phyloP scores from a whole-genome alignment of 306 rosid species.

The Alnus glutinosa region DNA sequence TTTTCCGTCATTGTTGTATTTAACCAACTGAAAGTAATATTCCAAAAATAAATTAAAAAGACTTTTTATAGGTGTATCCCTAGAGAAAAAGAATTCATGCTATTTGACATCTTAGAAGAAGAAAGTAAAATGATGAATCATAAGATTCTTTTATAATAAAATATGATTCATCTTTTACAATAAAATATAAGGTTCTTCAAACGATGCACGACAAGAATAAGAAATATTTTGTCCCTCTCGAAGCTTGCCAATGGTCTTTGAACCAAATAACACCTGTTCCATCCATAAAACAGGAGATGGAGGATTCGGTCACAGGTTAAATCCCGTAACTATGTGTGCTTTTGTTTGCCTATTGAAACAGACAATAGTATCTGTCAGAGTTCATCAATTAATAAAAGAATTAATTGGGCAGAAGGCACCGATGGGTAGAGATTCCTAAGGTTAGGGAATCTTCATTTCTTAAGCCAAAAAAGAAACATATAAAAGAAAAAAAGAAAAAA shows the following conservation, averaged over 20 bases:
- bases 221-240: not conserved
- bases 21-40: conserved; percentile 68
- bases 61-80: conserved; percentile 8
- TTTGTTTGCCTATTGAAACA: not conserved
- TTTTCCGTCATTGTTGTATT: conserved; percentile 80
- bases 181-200: not conserved
- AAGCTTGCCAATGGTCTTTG: not conserved
- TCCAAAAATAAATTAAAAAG: conserved; percentile 14
- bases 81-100: conserved; percentile 9
- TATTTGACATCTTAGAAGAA: not conserved
- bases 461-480: not conserved
- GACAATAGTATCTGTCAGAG: not conserved
- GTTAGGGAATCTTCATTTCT: not conserved
- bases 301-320: not conserved
- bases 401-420: not conserved
- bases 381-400: not conserved
- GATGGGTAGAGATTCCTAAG: not conserved
- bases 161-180: not conserved
- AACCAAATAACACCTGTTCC: not conserved
- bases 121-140: not conserved
- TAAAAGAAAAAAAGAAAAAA: too few relatives aligned
- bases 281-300: not conserved
- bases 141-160: not conserved
- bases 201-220: not conserved
- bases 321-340: not conserved